Base-by-base conservation (phyloP, 345 rosid species). In the Pistacia integerrima region DNA sequence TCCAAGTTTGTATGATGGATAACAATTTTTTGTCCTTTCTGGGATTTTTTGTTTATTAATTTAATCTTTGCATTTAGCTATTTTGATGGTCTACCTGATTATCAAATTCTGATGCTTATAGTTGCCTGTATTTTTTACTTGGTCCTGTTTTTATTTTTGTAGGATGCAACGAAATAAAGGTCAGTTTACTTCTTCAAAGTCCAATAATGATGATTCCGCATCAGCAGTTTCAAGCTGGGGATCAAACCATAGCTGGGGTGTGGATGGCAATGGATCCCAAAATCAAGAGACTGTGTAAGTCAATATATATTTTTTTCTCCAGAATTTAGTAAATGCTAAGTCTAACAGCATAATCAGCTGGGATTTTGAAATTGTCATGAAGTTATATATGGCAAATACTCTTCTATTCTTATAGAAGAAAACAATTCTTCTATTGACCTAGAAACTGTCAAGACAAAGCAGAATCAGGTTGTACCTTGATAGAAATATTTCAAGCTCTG, bases 81-180 rank as follows among this genome's bases (percentile, higher is more conserved):
- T 48, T 10, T 30, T 30, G 33, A 13, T 4, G 3, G 8, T 16
- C 25, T 25, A 25, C 18, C 18, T 33, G 48, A 11, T 13, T 7
- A 30, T 11, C 14, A 59, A 48, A 61, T 54, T 72, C 16, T 65
- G 25, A 71, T 46, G 17, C 60, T 25, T 18, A 35, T 55, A 7
- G 36, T 58, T 16, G 61, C 41, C 22, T 16, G 17, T 38, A 46
- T 64, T 11, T 49, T 55, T 20, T 9, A 63, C 58, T 65, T 62
- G 28, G 49, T 44, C 61, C 49, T 80, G 58, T 25, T 36, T 70
- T 28, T 67, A 10, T 72, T 64, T 58, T 57, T 74, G 54, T 72
- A 89, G 93, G 87, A 89, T 89, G 88, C 93, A 89, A 79, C 85
- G 91, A 12, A 86, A 87, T 74, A 89, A 87, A 82, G 90, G 90